Base-by-base conservation (phyloP, 371 early-diverging fungal genomes). In the Haplosporangium sp. region DNA sequence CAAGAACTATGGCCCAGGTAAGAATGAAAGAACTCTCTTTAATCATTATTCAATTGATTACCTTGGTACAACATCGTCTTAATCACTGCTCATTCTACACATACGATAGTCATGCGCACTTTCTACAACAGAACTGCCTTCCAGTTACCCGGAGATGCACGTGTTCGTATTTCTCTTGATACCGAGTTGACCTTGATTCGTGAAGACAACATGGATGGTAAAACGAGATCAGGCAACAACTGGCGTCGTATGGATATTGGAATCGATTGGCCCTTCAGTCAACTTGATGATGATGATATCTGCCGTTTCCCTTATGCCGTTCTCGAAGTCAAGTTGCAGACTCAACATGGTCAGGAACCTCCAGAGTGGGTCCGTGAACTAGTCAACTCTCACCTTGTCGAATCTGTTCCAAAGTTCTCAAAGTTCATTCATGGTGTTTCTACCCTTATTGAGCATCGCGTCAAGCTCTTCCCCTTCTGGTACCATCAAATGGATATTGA, bases 61-160 rank as follows among this genome's bases (percentile, higher is more conserved):
- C 27, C 27, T 27, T 27, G 27, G 27, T 27, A 27, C 27, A 27
- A 27, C 15, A 20, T 40, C 27, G 15, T 3, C 44, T 20, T 62
- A 37, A 37, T 13, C 37, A 35, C 61, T 40, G 39, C 19, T 27
- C 11, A 40, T 11, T 11, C 20, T 15, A 13, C 7, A 4, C 38
- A 40, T 62, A 17, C 7, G 19, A 19, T 83, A 92, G 92, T 94
- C 15, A 84, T 95, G 65, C 94, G 99, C 63, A 97, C 98, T 2
- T 97, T 97, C 77, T 99, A 99, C 88, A 99, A 98, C 83, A 93
- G 99, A 84, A 98, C 97, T 37, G 99, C 99, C 15, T 99, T 99
- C 89, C 99, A 99, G 84, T 85, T 99, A 38, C 99, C 99, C 17
- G 98, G 98, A 47, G 99, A 98, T 87, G 97, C 99, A 3, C 93